Percentiles rank a stretch among this genome's conserved stretches.
phyloP scores from a whole-genome alignment of 805 yeast species.

The Spathaspora arborariae region DNA sequence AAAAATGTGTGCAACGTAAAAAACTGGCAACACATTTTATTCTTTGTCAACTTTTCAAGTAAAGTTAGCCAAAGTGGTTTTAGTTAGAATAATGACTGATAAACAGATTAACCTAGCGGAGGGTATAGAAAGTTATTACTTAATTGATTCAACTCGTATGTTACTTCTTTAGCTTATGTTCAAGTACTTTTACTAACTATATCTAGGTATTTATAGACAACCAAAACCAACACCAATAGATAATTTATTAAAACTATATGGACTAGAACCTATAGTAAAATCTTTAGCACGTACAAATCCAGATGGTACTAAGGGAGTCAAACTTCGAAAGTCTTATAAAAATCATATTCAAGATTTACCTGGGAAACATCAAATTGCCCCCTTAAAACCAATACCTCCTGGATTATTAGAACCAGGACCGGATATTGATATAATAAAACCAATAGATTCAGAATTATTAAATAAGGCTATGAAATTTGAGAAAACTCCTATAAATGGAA shows the following conservation, averaged over 20 bases:
- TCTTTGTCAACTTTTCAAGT: not conserved
- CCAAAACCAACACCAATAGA: constrained; percentile 68
- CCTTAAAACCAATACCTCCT: constrained; percentile 30
- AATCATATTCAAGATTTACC: constrained; percentile 86
- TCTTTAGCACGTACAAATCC: constrained; percentile 85
- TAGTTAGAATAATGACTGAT: not conserved
- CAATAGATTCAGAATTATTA: constrained; percentile 48
- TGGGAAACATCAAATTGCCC: constrained; percentile 71
- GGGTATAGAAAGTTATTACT: constrained; percentile 14
- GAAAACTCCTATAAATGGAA: constrained; percentile 62
- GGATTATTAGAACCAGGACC: constrained; percentile 38
- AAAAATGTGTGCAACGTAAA: not conserved
- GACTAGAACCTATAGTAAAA: constrained; percentile 61
- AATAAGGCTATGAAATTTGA: constrained; percentile 54
- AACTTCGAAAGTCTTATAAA: constrained; percentile 90
- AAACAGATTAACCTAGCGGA: not conserved
- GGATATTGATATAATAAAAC: constrained; percentile 44
- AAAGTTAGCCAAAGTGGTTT: not conserved
- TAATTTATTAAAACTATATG: constrained; percentile 68
- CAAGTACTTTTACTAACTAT: not conserved
- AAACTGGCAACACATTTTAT: not conserved
- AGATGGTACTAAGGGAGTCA: constrained; percentile 88
- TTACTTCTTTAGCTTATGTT: not conserved
- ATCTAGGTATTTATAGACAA: constrained; percentile 15
- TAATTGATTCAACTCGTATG: constrained; percentile 19